Evolutionary conservation across 2,329 filamentous ascomycete genomes (phyloP), one percentile per base, ranked within the genome.

Genomic region (Aspergillus terreus): DNA sequence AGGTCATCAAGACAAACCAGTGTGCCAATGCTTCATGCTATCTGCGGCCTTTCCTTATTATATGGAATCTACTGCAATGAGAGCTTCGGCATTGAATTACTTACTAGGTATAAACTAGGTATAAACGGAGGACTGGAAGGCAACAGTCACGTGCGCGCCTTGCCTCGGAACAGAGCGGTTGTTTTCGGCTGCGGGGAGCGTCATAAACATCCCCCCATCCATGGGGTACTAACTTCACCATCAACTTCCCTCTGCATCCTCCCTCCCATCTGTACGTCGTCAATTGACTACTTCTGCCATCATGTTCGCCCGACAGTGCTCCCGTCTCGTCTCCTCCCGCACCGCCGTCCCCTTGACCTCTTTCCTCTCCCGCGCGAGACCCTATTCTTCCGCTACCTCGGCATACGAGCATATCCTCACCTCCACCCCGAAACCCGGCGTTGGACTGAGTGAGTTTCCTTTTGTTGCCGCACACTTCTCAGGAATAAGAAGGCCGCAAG

Each of bases 381-480:
- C 63, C 32, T 74, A 71, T 57, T 78, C 75, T 52, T 74, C 74
- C 57, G 69, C 69, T 51, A 66, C 66, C 43, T 63, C 72, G 52
- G 72, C 71, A 49, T 96, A 95, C 73, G 88, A 96, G 67, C 86
- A 87, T 73, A 85, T 97, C 62, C 78, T 94, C 61, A 85, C 90
- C 46, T 90, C 89, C 15, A 84, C 83, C 59, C 92, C 92, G 9
- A 88, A 87, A 71, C 87, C 89, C n/a, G 91, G 92, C 46, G 92
- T 99, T 52, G 90, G 89, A 2, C 82, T 96, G 76, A 88, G 92
- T 96, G 80, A 57, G 76, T 51, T 4, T 17, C 40, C 4, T 3
- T 4, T n/a, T 15, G 23, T 23, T 23, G 6, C 25, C 6, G 19
- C 40, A 7, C 6, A 7, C 14, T 30, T 14, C 25, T 43, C 11